A percentile compares a stretch with the other conserved stretches of the same genome.
phyloP scores from a whole-genome alignment of 192 early-diverging fungal genomes.

The Coemansia brasiliensis region DNA sequence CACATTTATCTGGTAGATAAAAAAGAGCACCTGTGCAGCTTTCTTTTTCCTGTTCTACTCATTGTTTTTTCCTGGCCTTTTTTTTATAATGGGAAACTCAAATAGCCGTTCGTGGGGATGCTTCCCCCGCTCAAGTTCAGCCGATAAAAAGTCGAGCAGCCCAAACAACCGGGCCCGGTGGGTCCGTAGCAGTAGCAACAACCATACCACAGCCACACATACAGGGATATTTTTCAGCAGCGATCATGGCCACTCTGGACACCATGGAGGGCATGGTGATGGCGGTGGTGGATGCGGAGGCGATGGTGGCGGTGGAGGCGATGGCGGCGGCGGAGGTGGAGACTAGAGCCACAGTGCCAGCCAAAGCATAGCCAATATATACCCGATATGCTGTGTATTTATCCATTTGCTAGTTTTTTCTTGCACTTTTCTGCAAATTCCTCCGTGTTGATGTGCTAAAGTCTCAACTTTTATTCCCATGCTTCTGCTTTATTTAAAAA shows the following conservation, averaged over 20 bases:
- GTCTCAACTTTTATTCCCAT: too few relatives aligned
- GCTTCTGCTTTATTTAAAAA: too few relatives aligned
- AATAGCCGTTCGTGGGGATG: conserved; percentile 1
- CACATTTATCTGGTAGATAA: too few relatives aligned
- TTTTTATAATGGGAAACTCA: conserved; percentile 3
- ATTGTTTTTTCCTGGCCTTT: background rate
- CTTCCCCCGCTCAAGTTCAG: background rate
- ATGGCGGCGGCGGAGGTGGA: background rate
- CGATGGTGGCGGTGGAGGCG: background rate
- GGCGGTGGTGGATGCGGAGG: background rate
- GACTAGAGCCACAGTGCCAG: background rate
- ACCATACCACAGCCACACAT: background rate
- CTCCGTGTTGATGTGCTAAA: too few relatives aligned
- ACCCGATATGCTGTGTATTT: too few relatives aligned
- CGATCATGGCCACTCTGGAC: background rate
- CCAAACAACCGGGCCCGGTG: too few relatives aligned
- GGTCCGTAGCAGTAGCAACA: too few relatives aligned
- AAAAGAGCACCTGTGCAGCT: too few relatives aligned
- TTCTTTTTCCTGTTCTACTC: background rate
- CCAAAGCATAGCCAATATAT: too few relatives aligned
- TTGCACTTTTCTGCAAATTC: too few relatives aligned
- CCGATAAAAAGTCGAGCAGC: too few relatives aligned
- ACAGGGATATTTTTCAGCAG: background rate
- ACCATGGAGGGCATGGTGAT: conserved; percentile 4
- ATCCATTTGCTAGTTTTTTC: too few relatives aligned